Evolutionary conservation across 331 rosid species (phyloP), one percentile per base, ranked within the genome.

Genomic region (Malus hybrid): DNA sequence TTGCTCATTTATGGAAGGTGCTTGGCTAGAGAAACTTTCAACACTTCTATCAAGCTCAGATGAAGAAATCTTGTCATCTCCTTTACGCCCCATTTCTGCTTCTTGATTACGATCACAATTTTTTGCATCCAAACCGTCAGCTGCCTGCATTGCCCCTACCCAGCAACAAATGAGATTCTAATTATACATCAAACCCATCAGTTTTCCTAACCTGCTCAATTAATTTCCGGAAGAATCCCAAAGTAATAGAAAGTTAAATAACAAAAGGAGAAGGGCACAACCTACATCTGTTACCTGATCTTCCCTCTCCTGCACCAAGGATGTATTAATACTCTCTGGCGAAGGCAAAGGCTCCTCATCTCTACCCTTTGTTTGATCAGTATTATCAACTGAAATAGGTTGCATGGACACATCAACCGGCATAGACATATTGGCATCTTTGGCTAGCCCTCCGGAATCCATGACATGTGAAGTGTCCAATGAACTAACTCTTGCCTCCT

Each of bases 61-160:
- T 44, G 74, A 65, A 64, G 77, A 71, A 86, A 75, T 73, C 74
- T 75, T 83, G 80, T 29, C 59, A 69, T 80, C 87, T 79, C 78
- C 88, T 78, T 73, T 85, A 63, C 73, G 71, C 78, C 77, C 76
- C 77, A 81, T 32, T 14, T 71, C 67, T 20, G 32, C 71, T 85
- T 73, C 90, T 69, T 73, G n/a, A 79, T 61, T 73, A 73, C 65
- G 81, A 84, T 56, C 22, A 74, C 82, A 83, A 72, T 86, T 83
- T 74, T 42, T 79, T 76, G 59, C 62, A 72, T 75, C 93, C 84
- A 80, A 79, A 85, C 89, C 88, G 67, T 83, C 86, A 85, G 86
- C 89, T 83, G 87, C 96, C 96, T 88, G 97, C 97, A 89, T 90
- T 85, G 90, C 81, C 88, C 97, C 96, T 91, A 88, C 78, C 97